Base-by-base conservation (phyloP, 75 land plant species). In the Selaginella tamariscina region DNA sequence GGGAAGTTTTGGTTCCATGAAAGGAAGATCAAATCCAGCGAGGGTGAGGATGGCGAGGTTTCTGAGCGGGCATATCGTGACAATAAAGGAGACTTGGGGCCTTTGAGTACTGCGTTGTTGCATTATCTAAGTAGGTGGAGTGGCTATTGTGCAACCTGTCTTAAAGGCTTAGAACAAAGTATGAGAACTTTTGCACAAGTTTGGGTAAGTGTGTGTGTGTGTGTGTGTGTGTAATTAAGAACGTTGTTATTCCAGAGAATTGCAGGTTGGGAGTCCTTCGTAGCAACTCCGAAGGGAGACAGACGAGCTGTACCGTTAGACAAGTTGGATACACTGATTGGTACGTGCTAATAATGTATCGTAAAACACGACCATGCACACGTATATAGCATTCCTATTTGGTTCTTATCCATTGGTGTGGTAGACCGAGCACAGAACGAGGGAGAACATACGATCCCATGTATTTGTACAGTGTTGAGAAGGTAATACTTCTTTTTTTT, bases 391-490 rank as follows among this genome's bases (percentile, higher is more conserved):
- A n/a, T n/a, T n/a, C n/a, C 49, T 15, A 67, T 39, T 15, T 69
- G 69, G 56, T 60, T 71, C 49, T 32, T 27, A 32, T 15, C n/a
- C 33, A 2, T 11, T 32, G 23, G 56, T 75, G 39, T 87, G 86
- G 97, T 92, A 70, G 79, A 82, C 22, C 82, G 80, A 82, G 72
- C 85, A 77, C 94, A 82, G 56, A 80, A 73, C 70, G 77, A 69
- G 82, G 85, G 68, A 82, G 78, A 67, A 62, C 76, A 29, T 83
- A 80, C 73, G 95, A 92, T 56, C 97, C 94, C 31, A 78, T 86
- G 27, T 92, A 88, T 69, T 30, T 92, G 26, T 92, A 84, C 70
- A 86, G 96, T n/a, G 68, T 77, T 56, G 94, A 92, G 73, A 92
- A 90, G 94, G 97, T 92, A 72, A 71, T 63, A 32, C 49, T 65